These are phyloP conservation scores for Mrakia gelida DNA, from an alignment of 768 basidiomycete genomes.

Conservation along the genomic window DNA sequence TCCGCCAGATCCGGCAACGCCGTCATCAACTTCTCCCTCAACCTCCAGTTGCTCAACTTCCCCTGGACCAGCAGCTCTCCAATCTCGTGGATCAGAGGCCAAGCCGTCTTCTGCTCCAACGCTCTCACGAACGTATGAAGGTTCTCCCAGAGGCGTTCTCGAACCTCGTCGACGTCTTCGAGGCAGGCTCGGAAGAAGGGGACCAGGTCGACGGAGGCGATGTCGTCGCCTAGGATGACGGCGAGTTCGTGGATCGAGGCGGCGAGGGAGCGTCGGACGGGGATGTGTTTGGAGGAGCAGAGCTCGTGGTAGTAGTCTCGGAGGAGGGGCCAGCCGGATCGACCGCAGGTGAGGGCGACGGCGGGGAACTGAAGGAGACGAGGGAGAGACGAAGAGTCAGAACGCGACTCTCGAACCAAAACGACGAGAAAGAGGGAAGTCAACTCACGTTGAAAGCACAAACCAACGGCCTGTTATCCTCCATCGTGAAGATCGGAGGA, in stretches of 20 bases:
- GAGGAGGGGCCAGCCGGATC: slow-evolving; percentile 65
- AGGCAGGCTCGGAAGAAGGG: slow-evolving; percentile 60
- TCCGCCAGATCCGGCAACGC: slow-evolving; percentile 54
- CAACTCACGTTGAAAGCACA: slow-evolving; percentile 44
- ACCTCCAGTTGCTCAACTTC: slow-evolving; percentile 68
- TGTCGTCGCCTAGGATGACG: slow-evolving; percentile 69
- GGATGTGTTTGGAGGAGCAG: slow-evolving; percentile 56
- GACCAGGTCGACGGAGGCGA: slow-evolving; percentile 64
- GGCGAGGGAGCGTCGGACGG: slow-evolving; percentile 73
- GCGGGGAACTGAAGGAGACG: slow-evolving; percentile 81
- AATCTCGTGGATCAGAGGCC: slow-evolving; percentile 48
- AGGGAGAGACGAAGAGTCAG: not conserved
- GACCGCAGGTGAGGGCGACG: slow-evolving; percentile 75
- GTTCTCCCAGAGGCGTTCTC: slow-evolving; percentile 66
- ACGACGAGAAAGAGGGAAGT: not conserved
- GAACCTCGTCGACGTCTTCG: slow-evolving; percentile 61
- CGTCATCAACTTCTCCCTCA: slow-evolving; percentile 65
- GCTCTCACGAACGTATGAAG: slow-evolving; percentile 56
- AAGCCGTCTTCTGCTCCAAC: slow-evolving; percentile 52
- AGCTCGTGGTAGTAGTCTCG: slow-evolving; percentile 64
- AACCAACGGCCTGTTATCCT: slow-evolving; percentile 39
- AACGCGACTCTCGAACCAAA: no score
- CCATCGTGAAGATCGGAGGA: slow-evolving; percentile 12
- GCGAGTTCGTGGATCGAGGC: slow-evolving; percentile 87
- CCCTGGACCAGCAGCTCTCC: slow-evolving; percentile 57